Evolutionary conservation across 2,329 filamentous ascomycete genomes (phyloP), one percentile per base, ranked within the genome.

Genomic region (Aspergillus oerlinghausenensis): DNA sequence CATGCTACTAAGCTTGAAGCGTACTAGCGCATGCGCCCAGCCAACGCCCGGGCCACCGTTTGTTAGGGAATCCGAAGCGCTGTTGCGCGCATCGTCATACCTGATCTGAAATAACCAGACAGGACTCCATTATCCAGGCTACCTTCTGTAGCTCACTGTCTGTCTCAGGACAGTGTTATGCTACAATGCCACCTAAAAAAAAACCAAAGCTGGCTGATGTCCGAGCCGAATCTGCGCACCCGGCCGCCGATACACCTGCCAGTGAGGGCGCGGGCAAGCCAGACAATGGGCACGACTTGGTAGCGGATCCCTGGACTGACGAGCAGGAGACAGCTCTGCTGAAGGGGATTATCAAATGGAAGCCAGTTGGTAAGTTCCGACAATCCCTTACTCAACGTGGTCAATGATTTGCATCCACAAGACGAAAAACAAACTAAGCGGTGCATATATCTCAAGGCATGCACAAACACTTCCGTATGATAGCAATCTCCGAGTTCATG

Each of bases 391-490:
- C 32, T 35, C 32, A 17, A 38, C 6, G 32, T n/a, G 25, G 25
- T n/a, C 23, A n/a, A 42, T 11, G 4, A 3, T 7, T 19, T 25
- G 48, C n/a, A 28, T 54, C 28, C 32, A 19, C 11, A 3, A 9
- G 26, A 32, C 17, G 21, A 4, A 19, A 54, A 19, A 17, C 25
- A 50, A 32, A 43, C 58, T 56, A 35, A 62, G 23, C 26, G 19
- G 50, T 17, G 43, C 48, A 51, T 35, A 48, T 56, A 59, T 55
- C 56, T 59, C 11, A 57, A 64, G 90, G 92, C 59, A 89, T 96
- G 82, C 92, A 96, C 77, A 95, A 93, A 72, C 91, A 96, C 73
- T 96, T 96, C 70, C 88, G 90, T 58, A 92, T 97, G 82, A 86
- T 96, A 61, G 87, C 90, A 8, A 90, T 97, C 57, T 88, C 88